These are phyloP conservation scores for Leptographium wingfieldii DNA, from an alignment of 2,329 filamentous ascomycete species.

Conservation along the genomic window DNA sequence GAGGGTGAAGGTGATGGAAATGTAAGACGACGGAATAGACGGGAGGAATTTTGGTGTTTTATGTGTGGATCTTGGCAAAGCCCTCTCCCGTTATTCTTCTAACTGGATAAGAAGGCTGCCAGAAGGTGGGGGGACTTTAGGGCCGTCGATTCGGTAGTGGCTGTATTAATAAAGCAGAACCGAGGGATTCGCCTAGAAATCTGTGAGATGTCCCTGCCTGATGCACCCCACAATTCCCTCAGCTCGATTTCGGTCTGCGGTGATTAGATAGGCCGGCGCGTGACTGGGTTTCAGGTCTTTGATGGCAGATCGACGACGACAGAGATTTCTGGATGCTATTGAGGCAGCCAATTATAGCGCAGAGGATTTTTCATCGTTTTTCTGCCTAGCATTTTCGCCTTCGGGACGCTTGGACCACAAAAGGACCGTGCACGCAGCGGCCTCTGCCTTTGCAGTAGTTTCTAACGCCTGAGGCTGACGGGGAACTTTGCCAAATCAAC, in stretches of 20 bases:
- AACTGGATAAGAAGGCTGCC: background rate
- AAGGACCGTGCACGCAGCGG: background rate
- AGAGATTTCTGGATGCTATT: too few relatives aligned
- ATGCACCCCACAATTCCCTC: too few relatives aligned
- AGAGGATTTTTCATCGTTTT: background rate
- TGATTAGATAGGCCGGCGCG: too few relatives aligned
- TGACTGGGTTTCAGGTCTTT: too few relatives aligned
- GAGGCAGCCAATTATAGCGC: background rate
- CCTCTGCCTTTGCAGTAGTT: background rate
- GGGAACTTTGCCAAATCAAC: background rate
- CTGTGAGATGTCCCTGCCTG: too few relatives aligned
- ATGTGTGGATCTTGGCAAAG: background rate
- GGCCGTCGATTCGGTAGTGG: background rate
- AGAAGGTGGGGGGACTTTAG: background rate
- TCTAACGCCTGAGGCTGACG: background rate
- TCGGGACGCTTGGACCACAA: background rate
- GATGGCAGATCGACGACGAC: too few relatives aligned
- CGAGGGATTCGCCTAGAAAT: background rate
- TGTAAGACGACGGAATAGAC: background rate
- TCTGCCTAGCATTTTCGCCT: background rate
- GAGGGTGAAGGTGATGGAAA: background rate
- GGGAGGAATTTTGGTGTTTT: slow-evolving; percentile 1
- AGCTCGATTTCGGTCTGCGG: too few relatives aligned
- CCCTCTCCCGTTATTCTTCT: background rate
- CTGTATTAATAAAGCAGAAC: background rate